phyloP scores from a whole-genome alignment of 495 filamentous ascomycete genomes.

The Penicillium coprophilum region DNA sequence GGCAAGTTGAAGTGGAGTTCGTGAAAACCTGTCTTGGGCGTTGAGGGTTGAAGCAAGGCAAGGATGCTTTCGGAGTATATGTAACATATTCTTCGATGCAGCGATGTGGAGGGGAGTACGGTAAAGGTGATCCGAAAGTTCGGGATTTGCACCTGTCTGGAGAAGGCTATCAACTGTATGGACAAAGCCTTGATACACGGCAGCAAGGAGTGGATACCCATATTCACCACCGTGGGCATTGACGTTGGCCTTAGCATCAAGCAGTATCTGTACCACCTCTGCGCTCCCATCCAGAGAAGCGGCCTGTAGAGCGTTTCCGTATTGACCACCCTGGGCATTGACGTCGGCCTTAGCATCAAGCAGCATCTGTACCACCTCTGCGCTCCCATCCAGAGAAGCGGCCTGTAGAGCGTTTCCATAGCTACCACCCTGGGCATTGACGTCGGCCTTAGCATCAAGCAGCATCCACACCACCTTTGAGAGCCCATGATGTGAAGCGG shows the following conservation, averaged over 20 bases:
- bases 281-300: neutral
- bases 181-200: neutral
- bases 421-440: neutral
- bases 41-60: too few relatives aligned
- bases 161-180: neutral
- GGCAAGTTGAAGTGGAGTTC: too few relatives aligned
- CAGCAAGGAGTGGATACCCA: neutral
- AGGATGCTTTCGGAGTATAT: too few relatives aligned
- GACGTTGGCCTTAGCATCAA: neutral
- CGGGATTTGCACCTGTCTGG: neutral
- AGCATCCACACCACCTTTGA: neutral
- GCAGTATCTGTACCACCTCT: neutral
- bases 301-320: neutral
- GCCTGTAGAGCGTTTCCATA: slow-evolving; percentile 8
- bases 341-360: neutral
- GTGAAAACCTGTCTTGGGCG: too few relatives aligned
- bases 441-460: neutral
- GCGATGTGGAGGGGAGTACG: neutral
- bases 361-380: slow-evolving; percentile 2
- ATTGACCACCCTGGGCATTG: neutral
- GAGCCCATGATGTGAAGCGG: slow-evolving; percentile 5
- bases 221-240: neutral
- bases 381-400: slow-evolving; percentile 5
- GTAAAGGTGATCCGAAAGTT: neutral
- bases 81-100: neutral